Conservation (phyloP, 345 rosid genomes). For the Carallia brachiata region DNA sequence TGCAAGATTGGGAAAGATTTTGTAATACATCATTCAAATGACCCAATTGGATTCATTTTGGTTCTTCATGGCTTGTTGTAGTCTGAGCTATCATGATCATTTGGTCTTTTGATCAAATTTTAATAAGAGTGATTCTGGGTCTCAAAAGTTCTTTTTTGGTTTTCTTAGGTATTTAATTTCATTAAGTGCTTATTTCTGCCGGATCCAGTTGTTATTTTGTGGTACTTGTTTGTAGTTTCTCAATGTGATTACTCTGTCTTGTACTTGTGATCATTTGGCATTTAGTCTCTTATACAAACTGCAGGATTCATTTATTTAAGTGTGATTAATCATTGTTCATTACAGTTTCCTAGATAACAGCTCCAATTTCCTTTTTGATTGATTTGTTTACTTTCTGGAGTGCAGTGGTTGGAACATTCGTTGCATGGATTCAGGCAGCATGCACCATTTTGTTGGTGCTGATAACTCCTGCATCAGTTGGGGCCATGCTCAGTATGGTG, state of each 20-base stretch:
- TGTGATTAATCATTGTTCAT: neutral
- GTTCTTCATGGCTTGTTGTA: too few species aligned
- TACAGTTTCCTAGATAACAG: neutral
- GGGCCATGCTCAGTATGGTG: constrained; percentile 95
- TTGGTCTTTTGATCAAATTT: too few species aligned
- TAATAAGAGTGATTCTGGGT: too few species aligned
- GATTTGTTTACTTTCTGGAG: constrained; percentile 1
- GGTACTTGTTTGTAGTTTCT: too few species aligned
- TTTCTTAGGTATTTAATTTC: too few species aligned
- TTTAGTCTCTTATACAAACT: neutral
- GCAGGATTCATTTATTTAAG: neutral
- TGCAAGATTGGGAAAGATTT: too few species aligned
- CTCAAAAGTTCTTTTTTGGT: too few species aligned
- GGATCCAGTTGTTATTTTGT: too few species aligned
- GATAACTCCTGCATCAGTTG: constrained; percentile 96
- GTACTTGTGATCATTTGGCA: neutral
- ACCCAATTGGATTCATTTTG: too few species aligned
- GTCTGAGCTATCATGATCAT: too few species aligned
- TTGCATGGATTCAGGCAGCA: constrained; percentile 95
- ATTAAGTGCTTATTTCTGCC: too few species aligned
- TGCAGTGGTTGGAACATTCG: constrained; percentile 95
- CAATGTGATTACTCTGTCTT: neutral
- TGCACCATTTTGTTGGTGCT: constrained; percentile 98
- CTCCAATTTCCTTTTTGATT: neutral
- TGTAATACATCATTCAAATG: too few species aligned